Evolutionary conservation across 805 yeast species (phyloP).

Genomic region (Barnettozyma californica): DNA sequence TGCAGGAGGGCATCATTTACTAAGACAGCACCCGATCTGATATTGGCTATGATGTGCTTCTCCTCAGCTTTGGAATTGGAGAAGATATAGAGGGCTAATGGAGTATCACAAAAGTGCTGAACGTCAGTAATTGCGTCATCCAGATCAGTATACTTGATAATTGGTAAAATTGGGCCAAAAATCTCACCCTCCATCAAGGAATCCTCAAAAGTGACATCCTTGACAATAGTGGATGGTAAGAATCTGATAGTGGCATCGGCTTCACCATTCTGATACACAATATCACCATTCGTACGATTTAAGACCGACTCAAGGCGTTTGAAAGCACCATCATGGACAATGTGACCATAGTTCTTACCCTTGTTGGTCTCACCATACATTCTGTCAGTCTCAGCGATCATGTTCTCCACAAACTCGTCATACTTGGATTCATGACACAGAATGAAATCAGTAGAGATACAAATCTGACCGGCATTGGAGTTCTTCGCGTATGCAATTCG

Average conservation of each 20-base stretch:
- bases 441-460: slow-evolving; percentile 84
- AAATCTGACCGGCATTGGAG: slow-evolving; percentile 83
- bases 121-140: slow-evolving; percentile 40
- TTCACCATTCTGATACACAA: slow-evolving; percentile 30
- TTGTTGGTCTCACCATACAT: slow-evolving; percentile 39
- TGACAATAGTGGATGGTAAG: slow-evolving; percentile 71
- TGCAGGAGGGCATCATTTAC: slow-evolving; percentile 73
- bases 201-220: slow-evolving; percentile 60
- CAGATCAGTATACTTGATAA: slow-evolving; percentile 47
- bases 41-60: slow-evolving; percentile 39
- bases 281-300: slow-evolving; percentile 42
- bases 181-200: slow-evolving; percentile 68
- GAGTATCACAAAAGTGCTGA: slow-evolving; percentile 55
- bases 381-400: slow-evolving; percentile 37
- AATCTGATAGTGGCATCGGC: slow-evolving; percentile 35
- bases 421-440: slow-evolving; percentile 58
- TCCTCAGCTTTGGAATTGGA: slow-evolving; percentile 43
- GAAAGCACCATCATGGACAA: slow-evolving; percentile 52
- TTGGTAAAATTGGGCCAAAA: slow-evolving; percentile 84
- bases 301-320: slow-evolving; percentile 41
- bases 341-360: slow-evolving; percentile 41
- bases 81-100: slow-evolving; percentile 76
- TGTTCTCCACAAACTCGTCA: slow-evolving; percentile 41
- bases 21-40: slow-evolving; percentile 69
- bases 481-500: slow-evolving; percentile 77